Evolutionary conservation across 2,329 filamentous ascomycete genomes (phyloP).

Genomic region (Botrytis porri): DNA sequence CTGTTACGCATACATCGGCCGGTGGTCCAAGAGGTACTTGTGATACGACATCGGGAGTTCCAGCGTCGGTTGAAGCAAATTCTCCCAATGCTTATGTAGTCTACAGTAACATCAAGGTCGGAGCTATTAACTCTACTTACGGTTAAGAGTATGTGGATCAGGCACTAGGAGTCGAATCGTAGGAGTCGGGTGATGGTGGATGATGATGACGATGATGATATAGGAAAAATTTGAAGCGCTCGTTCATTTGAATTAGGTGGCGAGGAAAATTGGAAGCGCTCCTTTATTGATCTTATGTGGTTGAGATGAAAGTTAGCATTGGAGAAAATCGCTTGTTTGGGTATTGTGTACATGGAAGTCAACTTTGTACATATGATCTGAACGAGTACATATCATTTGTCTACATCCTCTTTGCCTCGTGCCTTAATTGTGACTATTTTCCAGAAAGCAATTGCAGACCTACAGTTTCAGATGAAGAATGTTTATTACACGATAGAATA

Average conservation of each 20-base stretch:
- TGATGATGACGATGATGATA: too few species aligned
- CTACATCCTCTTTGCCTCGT: neutral
- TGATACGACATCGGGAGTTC: conserved; percentile 50
- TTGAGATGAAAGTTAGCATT: neutral
- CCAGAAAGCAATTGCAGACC: too few species aligned
- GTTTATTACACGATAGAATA: neutral
- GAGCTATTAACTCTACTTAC: conserved; percentile 37
- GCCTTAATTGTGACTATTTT: neutral
- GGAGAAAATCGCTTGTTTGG: neutral
- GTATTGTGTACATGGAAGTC: neutral
- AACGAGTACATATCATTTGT: neutral
- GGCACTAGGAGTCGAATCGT: neutral
- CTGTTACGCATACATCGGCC: conserved; percentile 45
- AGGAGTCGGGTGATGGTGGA: too few species aligned
- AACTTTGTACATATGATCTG: neutral
- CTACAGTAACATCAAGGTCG: conserved; percentile 39
- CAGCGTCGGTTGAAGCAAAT: conserved; percentile 47
- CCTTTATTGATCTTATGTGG: neutral
- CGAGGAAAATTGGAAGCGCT: neutral
- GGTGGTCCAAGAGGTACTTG: conserved; percentile 56
- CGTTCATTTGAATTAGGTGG: neutral
- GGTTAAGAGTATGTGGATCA: neutral
- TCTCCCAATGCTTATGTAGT: conserved; percentile 46
- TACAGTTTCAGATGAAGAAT: neutral
- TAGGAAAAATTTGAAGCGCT: neutral